Base-by-base conservation (phyloP, 345 rosid species). In the Triadica sebifera region DNA sequence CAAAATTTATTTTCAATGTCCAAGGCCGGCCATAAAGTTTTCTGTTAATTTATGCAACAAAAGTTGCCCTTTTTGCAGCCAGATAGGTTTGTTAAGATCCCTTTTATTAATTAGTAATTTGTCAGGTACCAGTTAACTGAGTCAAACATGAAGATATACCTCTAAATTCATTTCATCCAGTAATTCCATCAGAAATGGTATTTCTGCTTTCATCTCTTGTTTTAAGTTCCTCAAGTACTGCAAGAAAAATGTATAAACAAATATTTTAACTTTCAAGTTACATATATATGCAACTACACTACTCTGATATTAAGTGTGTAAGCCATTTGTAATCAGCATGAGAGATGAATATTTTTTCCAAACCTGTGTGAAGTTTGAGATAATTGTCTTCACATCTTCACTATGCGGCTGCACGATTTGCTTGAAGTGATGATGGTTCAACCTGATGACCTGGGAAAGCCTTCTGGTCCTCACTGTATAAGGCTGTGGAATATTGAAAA, bases 401-500 rank as follows among this genome's bases (percentile, higher is more conserved):
- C 81, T 84, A 6, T 85, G 81, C 75, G 89, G 88, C 71, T 86
- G 89, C 79, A 89, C 75, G 79, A 91, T 83, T 80, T 92, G 97
- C 85, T 94, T 92, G 82, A 94, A 89, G 59, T 82, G 76, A 69
- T 90, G 90, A 76, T 94, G 97, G 81, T 96, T 85, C 38, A 94
- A 85, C 75, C 93, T 77, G 62, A 94, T 87, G 73, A 94, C 93
- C 81, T 94, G 98, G 77, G 97, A 92, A 65, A 94, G 98, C 78
- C 91, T 83, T 65, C 83, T 86, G 56, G 98, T 94, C 78, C 95
- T 85, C 74, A 90, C 81, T 16, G 85, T 85, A 75, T 83, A 88
- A 49, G 98, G 98, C 77, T 94, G 98, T 47, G 97, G 98, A 77
- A 91, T 83, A 78, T 94, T 94, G 86, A 94, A 92, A 20, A 92